These are phyloP conservation scores for Colletotrichum tropicale DNA, from an alignment of 2,329 filamentous ascomycete species.

Conservation along the genomic window DNA sequence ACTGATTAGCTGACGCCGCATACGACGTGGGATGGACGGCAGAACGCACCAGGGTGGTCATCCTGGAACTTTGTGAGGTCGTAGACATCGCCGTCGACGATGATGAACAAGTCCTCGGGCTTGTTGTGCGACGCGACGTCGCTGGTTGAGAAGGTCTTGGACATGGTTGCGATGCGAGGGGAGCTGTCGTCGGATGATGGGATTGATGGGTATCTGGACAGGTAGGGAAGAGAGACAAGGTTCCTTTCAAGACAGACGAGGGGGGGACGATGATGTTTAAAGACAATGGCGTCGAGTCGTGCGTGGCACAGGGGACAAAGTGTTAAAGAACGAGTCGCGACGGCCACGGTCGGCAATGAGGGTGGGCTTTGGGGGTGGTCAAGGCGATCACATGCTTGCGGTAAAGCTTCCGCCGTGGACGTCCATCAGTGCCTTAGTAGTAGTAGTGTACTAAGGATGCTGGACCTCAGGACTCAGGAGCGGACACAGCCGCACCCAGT, in stretches of 20 bases:
- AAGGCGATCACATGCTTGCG: constrained; percentile 18
- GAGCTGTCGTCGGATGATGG: background rate
- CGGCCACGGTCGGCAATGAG: constrained; percentile 16
- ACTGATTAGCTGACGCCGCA: background rate
- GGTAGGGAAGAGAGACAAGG: background rate
- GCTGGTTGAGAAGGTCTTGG: constrained; percentile 80
- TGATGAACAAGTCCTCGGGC: constrained; percentile 82
- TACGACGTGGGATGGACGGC: background rate
- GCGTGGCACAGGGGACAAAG: background rate
- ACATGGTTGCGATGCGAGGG: constrained; percentile 64
- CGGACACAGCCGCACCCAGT: background rate
- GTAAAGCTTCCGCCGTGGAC: background rate
- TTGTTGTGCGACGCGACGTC: constrained; percentile 95
- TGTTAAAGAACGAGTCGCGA: constrained; percentile 20
- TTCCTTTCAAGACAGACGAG: background rate
- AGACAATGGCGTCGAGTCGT: background rate
- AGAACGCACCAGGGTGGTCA: constrained; percentile 74
- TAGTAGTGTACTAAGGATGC: background rate
- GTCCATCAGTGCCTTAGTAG: background rate
- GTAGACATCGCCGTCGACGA: constrained; percentile 95
- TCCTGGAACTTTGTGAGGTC: constrained; percentile 90
- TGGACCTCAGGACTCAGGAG: background rate
- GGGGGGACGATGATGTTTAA: constrained; percentile 10
- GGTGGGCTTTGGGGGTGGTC: background rate
- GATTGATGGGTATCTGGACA: background rate